Evolutionary conservation across 352 stramenopile genomes (phyloP).

Genomic region (Phytophthora quininea): DNA sequence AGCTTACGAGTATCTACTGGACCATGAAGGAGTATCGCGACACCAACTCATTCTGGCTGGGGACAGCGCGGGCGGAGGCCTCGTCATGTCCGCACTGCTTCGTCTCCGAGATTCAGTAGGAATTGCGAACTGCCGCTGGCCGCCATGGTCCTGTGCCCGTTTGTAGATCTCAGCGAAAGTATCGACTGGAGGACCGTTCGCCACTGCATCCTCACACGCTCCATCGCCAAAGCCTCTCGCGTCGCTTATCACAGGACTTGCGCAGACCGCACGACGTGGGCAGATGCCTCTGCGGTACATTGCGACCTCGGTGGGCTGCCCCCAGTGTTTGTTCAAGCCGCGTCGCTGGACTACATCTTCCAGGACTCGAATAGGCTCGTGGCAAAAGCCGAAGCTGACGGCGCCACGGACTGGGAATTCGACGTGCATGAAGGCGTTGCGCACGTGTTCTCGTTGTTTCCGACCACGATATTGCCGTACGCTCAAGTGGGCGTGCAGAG

Average conservation of each 20-base stretch:
- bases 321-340: slow-evolving; percentile 45
- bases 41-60: slow-evolving; percentile 45
- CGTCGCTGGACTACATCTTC: slow-evolving; percentile 37
- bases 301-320: slow-evolving; percentile 42
- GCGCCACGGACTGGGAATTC: slow-evolving; percentile 39
- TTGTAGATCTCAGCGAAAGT: slow-evolving; percentile 21
- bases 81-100: slow-evolving; percentile 47
- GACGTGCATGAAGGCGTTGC: slow-evolving; percentile 42
- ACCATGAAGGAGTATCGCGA: slow-evolving; percentile 25
- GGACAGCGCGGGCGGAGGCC: slow-evolving; percentile 45
- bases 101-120: slow-evolving; percentile 33
- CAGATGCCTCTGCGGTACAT: slow-evolving; percentile 44
- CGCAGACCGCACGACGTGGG: slow-evolving; percentile 24
- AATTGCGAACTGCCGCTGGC: slow-evolving; percentile 28
- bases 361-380: slow-evolving; percentile 28
- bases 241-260: slow-evolving; percentile 26
- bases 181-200: slow-evolving; percentile 10
- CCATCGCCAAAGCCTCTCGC: slow-evolving; percentile 22
- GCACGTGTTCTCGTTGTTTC: slow-evolving; percentile 46
- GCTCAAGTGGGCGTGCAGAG: slow-evolving; percentile 30
- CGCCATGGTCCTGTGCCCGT: slow-evolving; percentile 31
- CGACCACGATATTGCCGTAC: slow-evolving; percentile 40
- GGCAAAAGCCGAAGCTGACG: slow-evolving; percentile 36
- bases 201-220: slow-evolving; percentile 40
- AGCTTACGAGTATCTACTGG: slow-evolving; percentile 43